phyloP scores from a whole-genome alignment of 495 filamentous ascomycete genomes.

The Neurospora pannonica region DNA sequence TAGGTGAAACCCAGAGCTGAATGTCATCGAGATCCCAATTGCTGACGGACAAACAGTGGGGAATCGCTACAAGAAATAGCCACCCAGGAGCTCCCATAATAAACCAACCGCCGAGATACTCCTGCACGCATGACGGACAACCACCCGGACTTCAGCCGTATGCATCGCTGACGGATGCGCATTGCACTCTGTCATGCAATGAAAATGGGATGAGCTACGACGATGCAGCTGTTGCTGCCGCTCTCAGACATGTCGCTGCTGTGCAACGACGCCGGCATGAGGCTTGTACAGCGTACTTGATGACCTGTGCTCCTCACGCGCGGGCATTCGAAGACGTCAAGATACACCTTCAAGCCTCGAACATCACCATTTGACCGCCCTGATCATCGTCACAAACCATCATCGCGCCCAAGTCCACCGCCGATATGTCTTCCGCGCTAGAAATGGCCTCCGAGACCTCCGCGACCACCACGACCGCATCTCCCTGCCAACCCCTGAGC shows the following conservation, averaged over 20 bases:
- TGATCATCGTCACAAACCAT: not conserved
- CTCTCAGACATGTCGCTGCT: not conserved
- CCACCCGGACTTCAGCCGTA: not conserved
- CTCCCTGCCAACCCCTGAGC: not conserved
- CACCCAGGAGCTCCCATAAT: not conserved
- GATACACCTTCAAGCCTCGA: not conserved
- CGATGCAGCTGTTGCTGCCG: not conserved
- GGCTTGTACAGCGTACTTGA: not conserved
- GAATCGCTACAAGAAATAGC: not conserved
- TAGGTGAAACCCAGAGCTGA: not conserved
- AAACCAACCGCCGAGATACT: not conserved
- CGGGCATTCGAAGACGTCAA: not conserved
- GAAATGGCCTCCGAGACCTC: not conserved
- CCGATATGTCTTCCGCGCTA: not conserved
- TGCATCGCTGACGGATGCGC: not conserved
- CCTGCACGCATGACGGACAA: not conserved
- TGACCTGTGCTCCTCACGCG: not conserved
- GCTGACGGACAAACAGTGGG: not conserved
- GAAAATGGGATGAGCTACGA: not conserved
- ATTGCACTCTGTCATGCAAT: not conserved
- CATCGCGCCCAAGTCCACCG: not conserved
- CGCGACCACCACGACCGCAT: not conserved
- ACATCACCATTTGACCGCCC: not conserved
- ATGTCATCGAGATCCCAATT: not conserved
- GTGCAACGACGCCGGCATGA: not conserved